Evolutionary conservation across 2,329 filamentous ascomycete genomes (phyloP).

Genomic region (Elsinoe arachidis): DNA sequence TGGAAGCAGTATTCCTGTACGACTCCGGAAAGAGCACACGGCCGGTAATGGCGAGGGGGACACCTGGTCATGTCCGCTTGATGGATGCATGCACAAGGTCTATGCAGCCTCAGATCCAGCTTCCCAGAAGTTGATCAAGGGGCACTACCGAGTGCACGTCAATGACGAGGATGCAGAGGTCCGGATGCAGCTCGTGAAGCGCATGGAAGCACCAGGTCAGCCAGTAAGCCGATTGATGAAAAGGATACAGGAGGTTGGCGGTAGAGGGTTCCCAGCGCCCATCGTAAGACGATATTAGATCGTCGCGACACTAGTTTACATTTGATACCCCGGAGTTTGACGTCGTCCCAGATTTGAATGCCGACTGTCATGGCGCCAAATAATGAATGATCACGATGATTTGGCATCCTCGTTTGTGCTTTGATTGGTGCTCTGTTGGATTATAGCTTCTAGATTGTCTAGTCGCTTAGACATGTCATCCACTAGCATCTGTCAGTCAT

Average conservation of each 20-base stretch:
- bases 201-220: slow-evolving; percentile 44
- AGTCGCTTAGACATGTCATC: slow-evolving; percentile 86
- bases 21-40: slow-evolving; percentile 7
- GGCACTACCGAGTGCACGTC: slow-evolving; percentile 55
- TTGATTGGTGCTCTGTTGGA: slow-evolving; percentile 40
- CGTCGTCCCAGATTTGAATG: neutral
- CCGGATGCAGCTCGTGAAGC: slow-evolving; percentile 44
- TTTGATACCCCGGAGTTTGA: slow-evolving; percentile 6
- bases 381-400: neutral
- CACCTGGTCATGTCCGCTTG: slow-evolving; percentile 58
- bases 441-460: slow-evolving; percentile 70
- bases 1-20: neutral
- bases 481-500: slow-evolving; percentile 47
- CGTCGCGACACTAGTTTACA: neutral
- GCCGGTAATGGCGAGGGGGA: slow-evolving; percentile 27
- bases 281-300: slow-evolving; percentile 16
- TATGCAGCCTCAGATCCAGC: slow-evolving; percentile 51
- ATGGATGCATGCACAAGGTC: slow-evolving; percentile 56
- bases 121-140: slow-evolving; percentile 48
- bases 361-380: neutral
- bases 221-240: slow-evolving; percentile 39
- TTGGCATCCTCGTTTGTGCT: slow-evolving; percentile 13
- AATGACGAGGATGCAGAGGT: slow-evolving; percentile 40
- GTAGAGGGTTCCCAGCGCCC: slow-evolving; percentile 15
- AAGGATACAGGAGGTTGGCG: slow-evolving; percentile 36